Conservation (phyloP, 108 stramenopile genomes). For the Fragilariopsis cylindrus region DNA sequence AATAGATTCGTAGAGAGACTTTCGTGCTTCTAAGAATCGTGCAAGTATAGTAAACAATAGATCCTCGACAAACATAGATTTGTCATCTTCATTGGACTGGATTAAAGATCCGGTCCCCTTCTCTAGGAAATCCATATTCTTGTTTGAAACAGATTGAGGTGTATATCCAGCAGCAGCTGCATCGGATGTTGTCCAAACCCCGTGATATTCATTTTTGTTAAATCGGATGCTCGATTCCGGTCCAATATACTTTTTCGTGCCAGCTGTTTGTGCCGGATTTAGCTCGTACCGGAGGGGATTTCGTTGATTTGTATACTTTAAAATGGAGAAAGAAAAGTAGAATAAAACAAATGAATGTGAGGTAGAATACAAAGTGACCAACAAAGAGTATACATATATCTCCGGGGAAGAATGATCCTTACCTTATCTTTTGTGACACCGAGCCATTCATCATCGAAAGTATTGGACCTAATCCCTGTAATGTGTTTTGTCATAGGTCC, state of each 20-base stretch:
- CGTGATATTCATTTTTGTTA: conserved; percentile 76
- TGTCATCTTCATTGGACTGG: conserved; percentile 33
- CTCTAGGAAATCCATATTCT: conserved; percentile 36
- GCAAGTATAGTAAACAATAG: conserved; percentile 54
- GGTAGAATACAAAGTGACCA: conserved; percentile 1
- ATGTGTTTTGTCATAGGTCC: conserved; percentile 13
- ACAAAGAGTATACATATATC: conserved; percentile 2
- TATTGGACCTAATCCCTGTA: background rate
- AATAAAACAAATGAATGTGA: background rate
- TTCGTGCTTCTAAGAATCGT: conserved; percentile 50
- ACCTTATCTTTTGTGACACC: conserved; percentile 13
- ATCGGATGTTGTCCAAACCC: conserved; percentile 48
- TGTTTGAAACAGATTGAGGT: conserved; percentile 18
- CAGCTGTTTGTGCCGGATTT: conserved; percentile 60
- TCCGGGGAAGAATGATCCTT: background rate
- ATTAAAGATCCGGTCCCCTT: conserved; percentile 42
- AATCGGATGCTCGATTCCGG: conserved; percentile 63
- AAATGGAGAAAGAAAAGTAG: background rate
- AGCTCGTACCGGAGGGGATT: conserved; percentile 38
- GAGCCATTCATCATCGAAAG: conserved; percentile 9
- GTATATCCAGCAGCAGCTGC: conserved; percentile 60
- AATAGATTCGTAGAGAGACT: conserved; percentile 50
- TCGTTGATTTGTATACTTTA: conserved; percentile 13
- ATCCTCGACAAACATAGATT: conserved; percentile 50
- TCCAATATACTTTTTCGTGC: conserved; percentile 56